Percentiles rank a stretch among this genome's conserved stretches.
phyloP scores from a whole-genome alignment of 768 basidiomycete species.

The Leccinum rimulosum region DNA sequence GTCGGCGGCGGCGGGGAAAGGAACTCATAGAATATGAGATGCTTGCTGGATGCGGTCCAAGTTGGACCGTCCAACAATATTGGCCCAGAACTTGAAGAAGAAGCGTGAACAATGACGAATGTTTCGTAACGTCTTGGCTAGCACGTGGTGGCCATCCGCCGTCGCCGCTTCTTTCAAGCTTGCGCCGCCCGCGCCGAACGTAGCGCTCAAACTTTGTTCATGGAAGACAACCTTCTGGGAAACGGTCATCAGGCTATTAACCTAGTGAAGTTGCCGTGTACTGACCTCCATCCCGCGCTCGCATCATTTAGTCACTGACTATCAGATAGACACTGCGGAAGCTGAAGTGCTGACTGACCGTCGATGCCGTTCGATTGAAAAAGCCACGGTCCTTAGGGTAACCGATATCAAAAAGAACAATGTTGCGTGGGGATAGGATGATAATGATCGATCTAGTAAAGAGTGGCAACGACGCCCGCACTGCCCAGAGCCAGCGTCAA shows the following conservation, averaged over 20 bases:
- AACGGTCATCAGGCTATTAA: neutral
- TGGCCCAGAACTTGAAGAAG: too few species aligned
- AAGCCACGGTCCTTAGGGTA: neutral
- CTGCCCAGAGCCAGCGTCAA: neutral
- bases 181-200: neutral
- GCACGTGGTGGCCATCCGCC: neutral
- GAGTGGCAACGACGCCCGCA: neutral
- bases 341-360: neutral
- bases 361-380: conserved; percentile 1
- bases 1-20: neutral
- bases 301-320: neutral
- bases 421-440: neutral
- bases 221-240: neutral
- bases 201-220: neutral
- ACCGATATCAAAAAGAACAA: neutral
- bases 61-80: neutral
- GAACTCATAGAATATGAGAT: neutral
- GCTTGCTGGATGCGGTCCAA: neutral
- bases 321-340: neutral
- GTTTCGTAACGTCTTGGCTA: neutral
- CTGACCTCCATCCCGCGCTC: neutral
- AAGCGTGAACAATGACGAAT: too few species aligned
- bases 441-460: neutral
- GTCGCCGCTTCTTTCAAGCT: neutral
- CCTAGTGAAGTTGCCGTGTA: neutral